phyloP scores from a whole-genome alignment of 2,329 filamentous ascomycete genomes.

The Trichophyton equinum region DNA sequence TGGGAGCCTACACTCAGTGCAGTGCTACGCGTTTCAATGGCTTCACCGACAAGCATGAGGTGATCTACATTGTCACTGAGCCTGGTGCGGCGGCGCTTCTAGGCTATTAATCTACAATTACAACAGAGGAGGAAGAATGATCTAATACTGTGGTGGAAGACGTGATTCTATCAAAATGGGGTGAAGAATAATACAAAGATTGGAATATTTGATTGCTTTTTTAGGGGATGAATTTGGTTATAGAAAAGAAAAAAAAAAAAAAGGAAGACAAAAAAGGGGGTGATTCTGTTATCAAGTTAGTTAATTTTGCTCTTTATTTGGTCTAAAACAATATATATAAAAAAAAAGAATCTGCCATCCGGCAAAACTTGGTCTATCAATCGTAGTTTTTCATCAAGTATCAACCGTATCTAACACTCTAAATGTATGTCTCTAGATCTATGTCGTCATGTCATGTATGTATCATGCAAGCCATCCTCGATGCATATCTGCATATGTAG shows the following conservation, averaged over 20 bases:
- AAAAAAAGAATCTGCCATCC: not conserved
- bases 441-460: conserved; percentile 1
- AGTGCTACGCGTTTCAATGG: conserved; percentile 97
- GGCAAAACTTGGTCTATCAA: not conserved
- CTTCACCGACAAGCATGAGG: conserved; percentile 82
- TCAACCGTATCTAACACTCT: not conserved
- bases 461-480: not conserved
- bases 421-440: not conserved
- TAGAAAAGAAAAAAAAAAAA: not conserved
- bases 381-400: not conserved
- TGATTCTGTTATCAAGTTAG: not conserved
- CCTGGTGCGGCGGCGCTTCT: conserved; percentile 67
- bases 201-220: not conserved
- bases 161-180: not conserved
- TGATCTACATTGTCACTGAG: conserved; percentile 92
- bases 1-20: conserved; percentile 98
- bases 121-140: not conserved
- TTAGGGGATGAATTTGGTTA: not conserved
- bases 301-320: not conserved
- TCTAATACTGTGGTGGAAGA: not conserved
- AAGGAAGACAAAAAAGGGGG: not conserved
- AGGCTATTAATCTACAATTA: conserved; percentile 24
- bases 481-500: not conserved
- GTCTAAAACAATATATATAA: not conserved
- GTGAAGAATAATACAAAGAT: not conserved